Evolutionary conservation across 495 filamentous ascomycete species (phyloP).

Genomic region (Articulospora tetracladia): DNA sequence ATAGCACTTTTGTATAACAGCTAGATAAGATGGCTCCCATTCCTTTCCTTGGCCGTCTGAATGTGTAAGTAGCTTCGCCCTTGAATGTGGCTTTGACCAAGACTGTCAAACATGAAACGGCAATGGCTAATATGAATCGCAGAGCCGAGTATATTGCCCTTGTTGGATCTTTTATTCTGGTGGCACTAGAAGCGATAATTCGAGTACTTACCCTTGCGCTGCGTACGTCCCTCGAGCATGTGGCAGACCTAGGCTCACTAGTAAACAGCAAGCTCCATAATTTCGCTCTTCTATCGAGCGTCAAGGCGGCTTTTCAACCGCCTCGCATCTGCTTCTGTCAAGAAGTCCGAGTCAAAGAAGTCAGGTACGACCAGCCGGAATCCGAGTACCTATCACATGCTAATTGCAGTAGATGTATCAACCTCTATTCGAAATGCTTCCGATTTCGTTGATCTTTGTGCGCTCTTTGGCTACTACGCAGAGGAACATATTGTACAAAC

Average conservation of each 20-base stretch:
- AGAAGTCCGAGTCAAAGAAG: constrained; percentile 17
- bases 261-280: constrained; percentile 63
- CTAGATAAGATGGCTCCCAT: constrained; percentile 59
- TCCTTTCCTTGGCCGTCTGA: constrained; percentile 79
- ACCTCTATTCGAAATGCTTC: constrained; percentile 60
- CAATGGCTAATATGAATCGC: constrained; percentile 5
- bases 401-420: constrained; percentile 38
- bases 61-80: constrained; percentile 47
- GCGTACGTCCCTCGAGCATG: constrained; percentile 49
- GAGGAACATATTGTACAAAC: constrained; percentile 97
- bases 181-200: constrained; percentile 75
- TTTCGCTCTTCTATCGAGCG: constrained; percentile 75
- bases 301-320: constrained; percentile 82
- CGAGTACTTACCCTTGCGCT: constrained; percentile 87
- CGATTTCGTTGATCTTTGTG: constrained; percentile 90
- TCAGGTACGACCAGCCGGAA: constrained; percentile 3
- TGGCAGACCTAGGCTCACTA: constrained; percentile 1
- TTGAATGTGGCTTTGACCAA: not conserved
- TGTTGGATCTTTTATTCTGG: constrained; percentile 73
- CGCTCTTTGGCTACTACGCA: constrained; percentile 81
- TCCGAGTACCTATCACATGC: not conserved
- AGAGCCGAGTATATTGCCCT: constrained; percentile 76
- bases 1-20: constrained; percentile 3
- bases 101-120: not conserved
- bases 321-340: constrained; percentile 62